phyloP scores from a whole-genome alignment of 192 early-diverging fungal genomes.

The Linnemannia elongata region DNA sequence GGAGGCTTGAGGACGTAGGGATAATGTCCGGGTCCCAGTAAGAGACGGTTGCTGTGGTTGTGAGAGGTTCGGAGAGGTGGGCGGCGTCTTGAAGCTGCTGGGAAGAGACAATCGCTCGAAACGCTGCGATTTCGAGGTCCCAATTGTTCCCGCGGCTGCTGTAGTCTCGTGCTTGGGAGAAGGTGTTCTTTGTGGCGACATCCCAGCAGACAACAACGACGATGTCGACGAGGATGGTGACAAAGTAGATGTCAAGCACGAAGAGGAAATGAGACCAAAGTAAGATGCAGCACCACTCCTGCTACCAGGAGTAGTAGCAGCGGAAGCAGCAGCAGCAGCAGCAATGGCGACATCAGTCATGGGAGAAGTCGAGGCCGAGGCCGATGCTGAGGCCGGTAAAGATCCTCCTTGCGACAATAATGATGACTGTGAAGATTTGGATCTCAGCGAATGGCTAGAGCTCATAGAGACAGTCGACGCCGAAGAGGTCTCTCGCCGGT shows the following conservation, averaged over 20 bases:
- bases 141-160: background rate
- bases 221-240: background rate
- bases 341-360: background rate
- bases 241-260: constrained; percentile 7
- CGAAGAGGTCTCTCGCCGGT: constrained; percentile 17
- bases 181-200: background rate
- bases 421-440: constrained; percentile 40
- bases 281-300: constrained; percentile 15
- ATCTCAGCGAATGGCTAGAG: constrained; percentile 23
- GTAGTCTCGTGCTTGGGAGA: background rate
- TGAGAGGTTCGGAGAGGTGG: background rate
- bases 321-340: background rate
- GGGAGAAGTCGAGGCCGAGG: constrained; percentile 12
- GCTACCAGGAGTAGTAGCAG: background rate
- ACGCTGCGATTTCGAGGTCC: background rate
- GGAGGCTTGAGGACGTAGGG: background rate
- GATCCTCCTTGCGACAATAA: background rate
- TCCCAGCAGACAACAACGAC: background rate
- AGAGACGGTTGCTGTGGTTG: background rate
- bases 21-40: background rate
- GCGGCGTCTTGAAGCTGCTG: background rate
- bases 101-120: background rate
- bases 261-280: constrained; percentile 8
- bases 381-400: constrained; percentile 11
- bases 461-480: constrained; percentile 3